Percentiles rank a stretch among this genome's conserved stretches.
These are phyloP conservation scores for Cucumis sativus DNA, from an alignment of 306 rosid species.

Conservation along the genomic window Cucumber_9930_V3 NC_026656.2:23098001-23098500, in stretches of 20 bases:
- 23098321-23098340: background rate
- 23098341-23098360: background rate
- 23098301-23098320: background rate
- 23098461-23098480: background rate
- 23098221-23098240: background rate
- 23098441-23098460: background rate
- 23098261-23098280: background rate
- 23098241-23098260: background rate
- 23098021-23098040: background rate
- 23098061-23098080: background rate
- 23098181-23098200: slow-evolving; percentile 9
- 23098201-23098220: background rate
- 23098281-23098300: background rate
- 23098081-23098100: background rate
- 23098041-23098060: slow-evolving; percentile 3
- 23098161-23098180: slow-evolving; percentile 10
- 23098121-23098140: background rate
- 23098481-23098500: background rate
- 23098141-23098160: slow-evolving; percentile 10
- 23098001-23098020: background rate
- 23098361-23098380: background rate
- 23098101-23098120: background rate
- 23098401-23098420: background rate
- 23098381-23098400: background rate
- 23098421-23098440: background rate